Evolutionary conservation across 140 eudicot genomes (phyloP).

Genomic region (Flaveria floridana): DNA sequence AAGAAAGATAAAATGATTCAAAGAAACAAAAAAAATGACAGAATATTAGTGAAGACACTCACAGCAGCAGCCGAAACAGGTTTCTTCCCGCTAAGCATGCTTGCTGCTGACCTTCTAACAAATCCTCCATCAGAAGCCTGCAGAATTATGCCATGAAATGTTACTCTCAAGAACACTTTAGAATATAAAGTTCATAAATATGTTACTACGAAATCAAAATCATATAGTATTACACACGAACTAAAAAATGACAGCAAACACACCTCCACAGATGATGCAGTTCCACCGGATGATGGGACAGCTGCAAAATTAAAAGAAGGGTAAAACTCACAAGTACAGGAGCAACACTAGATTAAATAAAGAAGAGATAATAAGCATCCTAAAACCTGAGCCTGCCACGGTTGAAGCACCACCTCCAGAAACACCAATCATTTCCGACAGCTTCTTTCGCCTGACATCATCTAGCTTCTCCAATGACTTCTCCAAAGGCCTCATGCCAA

Average conservation of each 20-base stretch:
- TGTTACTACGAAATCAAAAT: too few relatives aligned
- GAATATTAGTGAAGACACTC: constrained; percentile 34
- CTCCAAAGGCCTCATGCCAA: constrained; percentile 99
- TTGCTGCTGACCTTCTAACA: constrained; percentile 86
- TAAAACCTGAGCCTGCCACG: constrained; percentile 61
- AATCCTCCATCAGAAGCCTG: constrained; percentile 73
- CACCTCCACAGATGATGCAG: constrained; percentile 52
- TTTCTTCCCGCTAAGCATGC: constrained; percentile 97
- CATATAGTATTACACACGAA: neutral
- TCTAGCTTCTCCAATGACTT: constrained; percentile 95
- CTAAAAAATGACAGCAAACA: constrained; percentile 18
- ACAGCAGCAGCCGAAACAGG: constrained; percentile 73
- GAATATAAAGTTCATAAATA: neutral
- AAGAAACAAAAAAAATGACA: constrained; percentile 1
- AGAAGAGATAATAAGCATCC: neutral
- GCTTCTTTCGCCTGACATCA: constrained; percentile 88
- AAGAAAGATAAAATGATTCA: constrained; percentile 1
- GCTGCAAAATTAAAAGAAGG: constrained; percentile 22
- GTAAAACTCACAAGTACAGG: constrained; percentile 10
- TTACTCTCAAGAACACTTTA: constrained; percentile 10
- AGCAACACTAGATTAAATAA: constrained; percentile 1
- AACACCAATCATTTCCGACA: constrained; percentile 93
- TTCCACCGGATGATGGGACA: constrained; percentile 64
- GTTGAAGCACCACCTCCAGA: constrained; percentile 62
- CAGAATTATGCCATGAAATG: constrained; percentile 20